Evolutionary conservation across 2,329 filamentous ascomycete species (phyloP), one percentile per base, ranked within the genome.

Genomic region (Diaporthe helianthi): DNA sequence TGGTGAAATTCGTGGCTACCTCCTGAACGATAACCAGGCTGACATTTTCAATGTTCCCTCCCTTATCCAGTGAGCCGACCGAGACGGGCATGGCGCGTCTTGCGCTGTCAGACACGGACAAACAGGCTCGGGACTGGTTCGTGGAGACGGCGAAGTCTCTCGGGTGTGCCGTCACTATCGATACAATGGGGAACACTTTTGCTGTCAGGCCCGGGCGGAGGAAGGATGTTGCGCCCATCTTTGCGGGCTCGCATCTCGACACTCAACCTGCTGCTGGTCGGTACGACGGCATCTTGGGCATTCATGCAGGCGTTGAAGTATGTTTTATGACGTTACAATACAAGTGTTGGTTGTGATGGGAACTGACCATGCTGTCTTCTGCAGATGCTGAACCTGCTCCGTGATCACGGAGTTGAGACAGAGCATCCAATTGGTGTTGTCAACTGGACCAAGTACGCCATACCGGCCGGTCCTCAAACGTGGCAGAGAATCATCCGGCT

Each of bases 181-280:
- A 96, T 76, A 83, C 87, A 31, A 94, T 95, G 87, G 92, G 92
- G 24, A 96, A 95, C 73, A 92, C 91, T 71, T 96, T 95, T 76
- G 91, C 92, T 0, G 83, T 93, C 4, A 85, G 90, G 3, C 86
- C 89, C 3, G 92, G 92, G 1, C 80, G 85, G 68, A 79, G 80
- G 64, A 81, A 83, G 22, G 83, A 86, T 31, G 86, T 86, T 2
- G 83, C 87, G 10, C 86, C 91, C 1, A 92, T 90, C 1, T 92
- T 89, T 71, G 90, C 88, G 33, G 92, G 92, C 1, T 91, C 88
- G 8, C 92, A 94, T 77, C 76, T 91, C 2, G 89, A 91, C 74
- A 90, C 88, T 0, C 89, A 90, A 72, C 87, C 88, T 1, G 80
- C 79, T 0, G 91, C 90, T 1, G 91, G 90, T 0, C 80, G 91